Percentiles rank a stretch among this genome's conserved stretches.
Conservation (phyloP, 2,329 filamentous ascomycete species). For the Lecanoromycetidae sp. region DNA sequence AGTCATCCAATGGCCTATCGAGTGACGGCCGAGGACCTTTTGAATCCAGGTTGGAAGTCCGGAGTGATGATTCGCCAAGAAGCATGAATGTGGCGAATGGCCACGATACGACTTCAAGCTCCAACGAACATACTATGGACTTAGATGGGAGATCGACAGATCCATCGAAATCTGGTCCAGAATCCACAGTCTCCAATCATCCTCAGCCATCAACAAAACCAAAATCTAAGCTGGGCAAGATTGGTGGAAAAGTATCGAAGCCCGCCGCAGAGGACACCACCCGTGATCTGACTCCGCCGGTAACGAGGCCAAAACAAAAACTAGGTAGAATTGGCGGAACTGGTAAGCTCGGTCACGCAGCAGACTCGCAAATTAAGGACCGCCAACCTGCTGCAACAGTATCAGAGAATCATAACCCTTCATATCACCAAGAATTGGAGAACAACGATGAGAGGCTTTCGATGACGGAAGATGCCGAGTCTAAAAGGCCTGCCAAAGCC, state of each 20-base stretch:
- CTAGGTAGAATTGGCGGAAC: constrained; percentile 15
- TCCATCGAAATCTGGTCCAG: not conserved
- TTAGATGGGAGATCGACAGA: too few species aligned
- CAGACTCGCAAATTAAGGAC: not conserved
- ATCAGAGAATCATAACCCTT: not conserved
- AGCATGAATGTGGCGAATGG: not conserved
- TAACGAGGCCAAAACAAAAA: not conserved
- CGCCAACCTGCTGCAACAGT: not conserved
- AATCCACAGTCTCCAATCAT: not conserved
- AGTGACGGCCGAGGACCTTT: not conserved
- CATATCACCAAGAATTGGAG: not conserved
- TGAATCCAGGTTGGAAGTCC: not conserved
- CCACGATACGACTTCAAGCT: not conserved
- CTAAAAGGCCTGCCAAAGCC: constrained; percentile 16
- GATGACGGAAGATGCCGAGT: not conserved
- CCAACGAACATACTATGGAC: not conserved
- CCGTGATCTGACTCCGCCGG: not conserved
- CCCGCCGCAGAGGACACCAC: not conserved
- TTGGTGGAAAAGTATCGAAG: constrained; percentile 14
- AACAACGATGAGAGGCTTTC: not conserved
- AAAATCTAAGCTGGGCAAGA: constrained; percentile 14
- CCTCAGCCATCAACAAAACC: constrained; percentile 2
- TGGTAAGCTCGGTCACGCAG: not conserved
- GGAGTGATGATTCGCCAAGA: not conserved
- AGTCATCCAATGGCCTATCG: not conserved